Base-by-base conservation (phyloP, 306 rosid genomes). In the Sphenostylis stenocarpa region DNA sequence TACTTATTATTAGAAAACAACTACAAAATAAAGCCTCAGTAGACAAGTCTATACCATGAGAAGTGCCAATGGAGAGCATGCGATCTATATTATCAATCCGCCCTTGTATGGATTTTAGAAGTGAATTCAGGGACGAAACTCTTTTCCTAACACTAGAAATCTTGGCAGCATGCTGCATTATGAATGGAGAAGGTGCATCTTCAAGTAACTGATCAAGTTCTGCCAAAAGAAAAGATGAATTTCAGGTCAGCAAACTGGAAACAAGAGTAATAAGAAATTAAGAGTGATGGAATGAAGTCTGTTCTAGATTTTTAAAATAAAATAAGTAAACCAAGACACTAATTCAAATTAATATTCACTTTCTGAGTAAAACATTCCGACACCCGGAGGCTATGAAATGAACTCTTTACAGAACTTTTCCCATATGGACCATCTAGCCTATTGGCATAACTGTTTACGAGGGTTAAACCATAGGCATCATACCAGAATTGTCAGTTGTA, bases 171-270 rank as follows among this genome's bases (percentile, higher is more conserved):
- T 91, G 88, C 84, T 91, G 93, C 93, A 86, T 72, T 45, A 87
- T 86, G 81, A 91, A 91, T 33, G 90, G 93, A 76, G 84, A 55
- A 20, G 91, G 97, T 28, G 97, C 97, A 79, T 88, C 97, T 71
- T 91, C 97, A 7, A 91, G 85, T 74, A 91, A 73, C 81, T 87
- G 88, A 84, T 90, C 97, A 36, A 92, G 96, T 80, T 90, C 97
- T 92, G 93, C 56, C 75, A 67, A 77, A 78, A 79, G 13, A 56
- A 56, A 67, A 76, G 36, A 79, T 20, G 70, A 57, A 66, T 36
- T 67, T 75, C 71, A 70, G 17, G 72, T 56, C 67, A 84, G 77
- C 72, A 52, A 68, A 56, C 31, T 58, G 74, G 71, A 52, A 21
- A 55, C 67, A 68, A 19, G 48, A 17, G 31, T 34, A 49, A 52